phyloP scores from a whole-genome alignment of 352 stramenopile species.

The Phytophthora palmivora region DNA sequence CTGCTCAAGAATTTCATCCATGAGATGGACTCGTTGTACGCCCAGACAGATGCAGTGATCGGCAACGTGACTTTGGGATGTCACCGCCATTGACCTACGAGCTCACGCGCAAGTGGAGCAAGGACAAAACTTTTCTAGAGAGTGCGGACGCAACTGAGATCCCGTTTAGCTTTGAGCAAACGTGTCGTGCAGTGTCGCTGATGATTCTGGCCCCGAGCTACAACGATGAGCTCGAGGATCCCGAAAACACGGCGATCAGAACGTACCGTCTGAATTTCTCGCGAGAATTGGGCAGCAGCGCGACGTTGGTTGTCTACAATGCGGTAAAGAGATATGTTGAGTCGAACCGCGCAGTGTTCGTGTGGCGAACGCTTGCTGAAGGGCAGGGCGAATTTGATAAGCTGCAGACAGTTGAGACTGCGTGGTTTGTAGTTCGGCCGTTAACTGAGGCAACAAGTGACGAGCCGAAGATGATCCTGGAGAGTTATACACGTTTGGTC shows the following conservation, averaged over 20 bases:
- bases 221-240: slow-evolving; percentile 27
- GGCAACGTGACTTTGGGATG: slow-evolving; percentile 14
- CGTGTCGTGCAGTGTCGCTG: slow-evolving; percentile 29
- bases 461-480: slow-evolving; percentile 19
- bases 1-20: slow-evolving; percentile 33
- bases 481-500: slow-evolving; percentile 27
- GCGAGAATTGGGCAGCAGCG: slow-evolving; percentile 13
- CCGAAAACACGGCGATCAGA: slow-evolving; percentile 23
- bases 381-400: slow-evolving; percentile 41
- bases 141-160: slow-evolving; percentile 31
- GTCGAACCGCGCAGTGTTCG: slow-evolving; percentile 48
- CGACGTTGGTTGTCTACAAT: slow-evolving; percentile 24
- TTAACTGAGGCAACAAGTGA: background rate
- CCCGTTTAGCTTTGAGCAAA: slow-evolving; percentile 30
- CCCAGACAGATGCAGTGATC: slow-evolving; percentile 29
- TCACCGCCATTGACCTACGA: slow-evolving; percentile 29
- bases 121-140: slow-evolving; percentile 29
- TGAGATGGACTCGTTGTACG: slow-evolving; percentile 35
- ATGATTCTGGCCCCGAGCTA: slow-evolving; percentile 29
- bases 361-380: slow-evolving; percentile 55
- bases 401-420: slow-evolving; percentile 58
- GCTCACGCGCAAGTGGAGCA: slow-evolving; percentile 19
- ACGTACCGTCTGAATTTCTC: slow-evolving; percentile 27
- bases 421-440: slow-evolving; percentile 46
- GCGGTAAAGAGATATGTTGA: slow-evolving; percentile 56